Base-by-base conservation (phyloP, 1,139 yeast genomes). In the Yamadazyma spencermartinsiae region DNA sequence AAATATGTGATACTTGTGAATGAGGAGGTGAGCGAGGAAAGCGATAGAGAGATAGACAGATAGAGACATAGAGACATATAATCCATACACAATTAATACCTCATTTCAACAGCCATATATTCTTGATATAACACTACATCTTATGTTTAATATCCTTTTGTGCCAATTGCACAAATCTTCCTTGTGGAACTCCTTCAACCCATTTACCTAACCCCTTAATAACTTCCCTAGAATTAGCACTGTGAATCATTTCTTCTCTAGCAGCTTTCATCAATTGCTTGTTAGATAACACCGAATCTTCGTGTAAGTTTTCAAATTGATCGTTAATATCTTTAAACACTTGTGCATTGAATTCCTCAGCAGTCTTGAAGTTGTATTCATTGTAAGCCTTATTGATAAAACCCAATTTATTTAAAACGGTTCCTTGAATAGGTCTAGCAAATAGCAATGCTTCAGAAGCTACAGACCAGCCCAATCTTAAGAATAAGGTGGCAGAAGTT, bases 401-500 rank as follows among this genome's bases (percentile, higher is more conserved):
- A 0, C 92, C 95, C 30, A 73, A 63, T 19, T 68, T 61, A 38
- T 60, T 56, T 55, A 89, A 70, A 19, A 79, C 84, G n/a, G 68
- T 58, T 33, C 87, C 87, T 1, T 60, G 51, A 37, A 88, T 74
- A 17, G 87, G 89, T 56, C 76, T 76, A 4, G 89, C 80, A 41
- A 84, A 73, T 44, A 87, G 66, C 34, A 88, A 65, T 0, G 89
- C 88, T 59, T 87, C 94, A 38, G 82, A 72, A 17, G 95, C 82
- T 49, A 72, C 74, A 45, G 88, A 80, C 68, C 82, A 69, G 2
- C 96, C 96, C 44, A 88, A 68, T 54, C 95, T 74, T 50, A 71
- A 61, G 30, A 85, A 80, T 40, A 88, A 68, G 9, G 92, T 78
- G 16, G 80, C 76, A 8, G 89, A 80, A 3, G 88, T 68, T 5